Evolutionary conservation across 2,329 filamentous ascomycete species (phyloP), one percentile per base, ranked within the genome.

Genomic region (Fusarium sp.): DNA sequence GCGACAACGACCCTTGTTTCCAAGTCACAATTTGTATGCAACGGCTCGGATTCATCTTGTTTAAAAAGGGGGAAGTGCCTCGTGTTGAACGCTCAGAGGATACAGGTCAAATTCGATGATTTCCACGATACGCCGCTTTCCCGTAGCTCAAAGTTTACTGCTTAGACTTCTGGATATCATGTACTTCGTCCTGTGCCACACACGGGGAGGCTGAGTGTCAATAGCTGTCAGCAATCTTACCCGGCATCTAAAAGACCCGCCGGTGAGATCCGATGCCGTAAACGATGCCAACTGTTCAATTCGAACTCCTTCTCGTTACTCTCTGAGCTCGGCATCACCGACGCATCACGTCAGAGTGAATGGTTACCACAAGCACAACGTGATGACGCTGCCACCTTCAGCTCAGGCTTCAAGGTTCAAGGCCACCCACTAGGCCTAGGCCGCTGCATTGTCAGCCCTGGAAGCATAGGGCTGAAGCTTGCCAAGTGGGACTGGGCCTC

Each of bases 1-100:
- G 72, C 72, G 72, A 74, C 72, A 73, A 74, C 53, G 48, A 71
- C 66, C 57, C 64, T 62, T 37, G 56, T 26, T 37, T 10, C 28
- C 28, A 30, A 30, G 28, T 30, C 28, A 30, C 11, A 30, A 51
- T 47, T 47, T 44, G 47, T 64, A 13, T 61, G 51, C 43, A 64
- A 63, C 48, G 50, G 58, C 44, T 70, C 44, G 58, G 56, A 51
- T 46, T 58, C 51, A 61, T 48, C 47, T 60, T 58, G 32, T 20
- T 46, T 35, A 44, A 52, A 70, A 68, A 67, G 46, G 65, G 66
- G 65, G 51, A 39, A 45, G 10, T 46, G 33, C 33, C 55, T 69
- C 56, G 65, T 68, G 45, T 69, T 45, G 65, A 33, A 37, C 40
- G 39, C 40, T 58, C 48, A 66, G 62, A 56, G 62, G 65, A 61